phyloP scores from a whole-genome alignment of 202 grass and related monocot genomes.

The Setaria italica region DNA sequence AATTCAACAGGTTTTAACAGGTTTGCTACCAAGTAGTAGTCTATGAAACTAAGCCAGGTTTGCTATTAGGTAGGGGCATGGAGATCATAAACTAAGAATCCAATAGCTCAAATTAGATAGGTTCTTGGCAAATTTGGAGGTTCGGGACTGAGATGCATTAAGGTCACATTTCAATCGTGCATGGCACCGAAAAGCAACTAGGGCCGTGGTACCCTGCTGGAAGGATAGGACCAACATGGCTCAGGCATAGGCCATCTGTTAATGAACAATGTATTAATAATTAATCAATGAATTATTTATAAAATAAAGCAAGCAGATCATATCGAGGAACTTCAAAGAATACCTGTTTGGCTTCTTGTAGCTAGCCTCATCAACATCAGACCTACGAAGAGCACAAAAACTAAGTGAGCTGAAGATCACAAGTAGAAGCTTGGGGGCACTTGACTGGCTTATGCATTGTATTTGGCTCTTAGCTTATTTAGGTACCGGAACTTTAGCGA shows the following conservation, averaged over 20 bases:
- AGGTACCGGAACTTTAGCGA: not conserved
- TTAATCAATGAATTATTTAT: not conserved
- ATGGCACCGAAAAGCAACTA: too few species aligned
- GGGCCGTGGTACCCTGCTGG: not conserved
- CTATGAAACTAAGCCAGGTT: too few species aligned
- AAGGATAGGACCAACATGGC: conserved; percentile 9
- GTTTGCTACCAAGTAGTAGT: too few species aligned
- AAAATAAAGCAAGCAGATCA: not conserved
- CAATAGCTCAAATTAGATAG: too few species aligned
- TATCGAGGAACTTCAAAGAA: not conserved
- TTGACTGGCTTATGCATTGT: not conserved
- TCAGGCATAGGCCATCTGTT: conserved; percentile 15
- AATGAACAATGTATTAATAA: not conserved
- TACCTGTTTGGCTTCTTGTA: too few species aligned
- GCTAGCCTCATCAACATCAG: not conserved
- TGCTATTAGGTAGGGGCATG: too few species aligned
- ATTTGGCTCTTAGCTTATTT: not conserved
- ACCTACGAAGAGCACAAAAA: not conserved
- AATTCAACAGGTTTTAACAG: too few species aligned
- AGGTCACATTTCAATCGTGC: too few species aligned
- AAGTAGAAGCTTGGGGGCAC: not conserved
- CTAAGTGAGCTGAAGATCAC: not conserved
- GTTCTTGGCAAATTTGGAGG: too few species aligned
- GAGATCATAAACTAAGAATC: too few species aligned
- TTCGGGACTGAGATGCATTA: too few species aligned